Conservation (phyloP, 352 stramenopile species). For the Phytopythium sindhum region DNA sequence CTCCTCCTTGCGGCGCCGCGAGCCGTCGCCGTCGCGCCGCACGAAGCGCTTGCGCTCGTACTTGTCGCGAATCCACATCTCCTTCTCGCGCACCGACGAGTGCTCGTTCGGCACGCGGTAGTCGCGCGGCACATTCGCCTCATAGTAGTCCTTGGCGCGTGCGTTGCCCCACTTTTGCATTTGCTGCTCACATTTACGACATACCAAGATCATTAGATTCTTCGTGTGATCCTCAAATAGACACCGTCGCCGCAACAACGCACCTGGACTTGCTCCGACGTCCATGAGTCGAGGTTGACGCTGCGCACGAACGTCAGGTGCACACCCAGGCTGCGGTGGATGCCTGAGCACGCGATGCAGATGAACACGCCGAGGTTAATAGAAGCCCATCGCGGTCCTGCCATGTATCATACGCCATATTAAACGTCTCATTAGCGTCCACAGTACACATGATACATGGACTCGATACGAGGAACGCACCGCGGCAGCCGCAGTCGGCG, state of each 20-base stretch:
- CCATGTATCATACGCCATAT: neutral
- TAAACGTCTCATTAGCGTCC: neutral
- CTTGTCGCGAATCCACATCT: conserved; percentile 90
- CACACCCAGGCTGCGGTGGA: conserved; percentile 91
- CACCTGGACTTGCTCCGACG: conserved; percentile 79
- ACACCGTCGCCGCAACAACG: conserved; percentile 2
- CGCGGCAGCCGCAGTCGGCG: conserved; percentile 83
- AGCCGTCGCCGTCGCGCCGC: conserved; percentile 18
- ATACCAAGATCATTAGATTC: neutral
- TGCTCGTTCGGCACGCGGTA: conserved; percentile 80
- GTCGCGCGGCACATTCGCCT: conserved; percentile 77
- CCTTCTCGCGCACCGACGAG: conserved; percentile 79
- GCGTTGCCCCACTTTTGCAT: conserved; percentile 92
- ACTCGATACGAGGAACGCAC: too few species aligned
- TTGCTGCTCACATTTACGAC: conserved; percentile 28
- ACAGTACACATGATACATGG: too few species aligned
- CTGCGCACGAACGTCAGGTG: conserved; percentile 93
- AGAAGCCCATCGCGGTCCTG: conserved; percentile 88
- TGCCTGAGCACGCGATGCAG: conserved; percentile 92
- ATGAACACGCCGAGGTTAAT: conserved; percentile 95
- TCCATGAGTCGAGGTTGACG: conserved; percentile 94
- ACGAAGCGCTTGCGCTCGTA: conserved; percentile 87
- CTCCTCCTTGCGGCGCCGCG: conserved; percentile 40
- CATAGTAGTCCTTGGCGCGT: conserved; percentile 88
- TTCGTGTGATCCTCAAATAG: neutral